Percentiles rank a stretch among this genome's conserved stretches.
Evolutionary conservation across 169 alveolate species (phyloP).

Genomic region (Eimeria zaria): DNA sequence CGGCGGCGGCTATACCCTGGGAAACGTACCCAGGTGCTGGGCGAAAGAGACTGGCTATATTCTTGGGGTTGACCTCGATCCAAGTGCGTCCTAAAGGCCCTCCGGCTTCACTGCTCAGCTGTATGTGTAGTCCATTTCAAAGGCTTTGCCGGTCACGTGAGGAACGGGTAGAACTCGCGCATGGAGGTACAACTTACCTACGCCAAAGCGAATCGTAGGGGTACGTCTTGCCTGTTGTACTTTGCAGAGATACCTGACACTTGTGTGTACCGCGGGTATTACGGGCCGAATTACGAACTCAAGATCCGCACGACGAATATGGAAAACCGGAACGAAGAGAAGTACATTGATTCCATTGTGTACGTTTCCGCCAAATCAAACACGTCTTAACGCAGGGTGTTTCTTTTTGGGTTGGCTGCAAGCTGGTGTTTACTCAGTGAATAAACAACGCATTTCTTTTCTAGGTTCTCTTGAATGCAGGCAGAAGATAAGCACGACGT

Average conservation of each 20-base stretch:
- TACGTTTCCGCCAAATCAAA: constrained; percentile 3
- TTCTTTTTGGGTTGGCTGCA: not conserved
- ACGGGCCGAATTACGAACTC: constrained; percentile 95
- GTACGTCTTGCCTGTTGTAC: not conserved
- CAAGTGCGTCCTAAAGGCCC: constrained; percentile 24
- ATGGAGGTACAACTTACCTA: not conserved
- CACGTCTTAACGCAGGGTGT: not conserved
- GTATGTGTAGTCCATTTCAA: not conserved
- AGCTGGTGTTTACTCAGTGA: not conserved
- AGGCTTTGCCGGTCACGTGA: not conserved
- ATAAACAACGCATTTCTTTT: not conserved
- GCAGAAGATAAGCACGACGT: constrained; percentile 61
- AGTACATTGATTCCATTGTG: constrained; percentile 92
- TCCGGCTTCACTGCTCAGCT: not conserved
- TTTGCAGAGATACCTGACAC: constrained; percentile 83
- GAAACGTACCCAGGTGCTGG: constrained; percentile 99
- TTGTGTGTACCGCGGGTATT: constrained; percentile 96
- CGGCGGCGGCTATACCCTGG: constrained; percentile 99
- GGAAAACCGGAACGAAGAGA: constrained; percentile 97
- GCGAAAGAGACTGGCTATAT: constrained; percentile 96
- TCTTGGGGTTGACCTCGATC: constrained; percentile 52
- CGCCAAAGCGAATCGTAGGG: not conserved
- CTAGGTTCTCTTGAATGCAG: constrained; percentile 3
- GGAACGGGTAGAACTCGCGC: not conserved
- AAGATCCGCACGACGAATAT: constrained; percentile 91